Evolutionary conservation across 306 rosid genomes (phyloP).

Genomic region (Argentina anserina): DNA sequence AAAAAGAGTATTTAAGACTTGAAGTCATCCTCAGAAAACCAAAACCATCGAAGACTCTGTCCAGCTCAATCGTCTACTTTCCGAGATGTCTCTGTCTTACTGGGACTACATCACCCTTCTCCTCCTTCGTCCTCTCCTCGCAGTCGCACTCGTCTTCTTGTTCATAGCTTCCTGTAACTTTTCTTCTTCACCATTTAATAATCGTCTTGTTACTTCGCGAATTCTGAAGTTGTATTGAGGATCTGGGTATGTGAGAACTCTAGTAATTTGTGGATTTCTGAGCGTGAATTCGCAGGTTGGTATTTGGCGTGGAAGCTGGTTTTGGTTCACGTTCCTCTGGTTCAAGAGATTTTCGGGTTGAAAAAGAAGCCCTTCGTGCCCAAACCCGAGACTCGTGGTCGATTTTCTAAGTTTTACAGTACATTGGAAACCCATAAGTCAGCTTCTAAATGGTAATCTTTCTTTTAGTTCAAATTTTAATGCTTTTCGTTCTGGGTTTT

Average conservation of each 20-base stretch:
- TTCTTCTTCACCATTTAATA: neutral
- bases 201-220: neutral
- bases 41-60: neutral
- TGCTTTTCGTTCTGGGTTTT: neutral
- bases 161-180: constrained; percentile 53
- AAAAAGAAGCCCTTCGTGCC: constrained; percentile 50
- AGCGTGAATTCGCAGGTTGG: constrained; percentile 54
- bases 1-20: neutral
- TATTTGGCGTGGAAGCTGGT: constrained; percentile 86
- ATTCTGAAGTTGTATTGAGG: neutral
- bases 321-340: constrained; percentile 81
- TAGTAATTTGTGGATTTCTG: neutral
- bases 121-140: constrained; percentile 59
- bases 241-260: constrained; percentile 16
- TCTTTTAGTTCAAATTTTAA: neutral
- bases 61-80: constrained; percentile 20
- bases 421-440: constrained; percentile 42
- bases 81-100: constrained; percentile 21
- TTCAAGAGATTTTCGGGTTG: constrained; percentile 78
- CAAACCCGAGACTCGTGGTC: constrained; percentile 57
- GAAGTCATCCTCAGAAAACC: neutral
- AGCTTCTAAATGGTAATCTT: constrained; percentile 41
- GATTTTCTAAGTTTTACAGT: constrained; percentile 58
- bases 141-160: constrained; percentile 49
- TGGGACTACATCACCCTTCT: constrained; percentile 45